Evolutionary conservation across 192 early-diverging fungal species (phyloP).

Genomic region (Neocallimastix lanati): DNA sequence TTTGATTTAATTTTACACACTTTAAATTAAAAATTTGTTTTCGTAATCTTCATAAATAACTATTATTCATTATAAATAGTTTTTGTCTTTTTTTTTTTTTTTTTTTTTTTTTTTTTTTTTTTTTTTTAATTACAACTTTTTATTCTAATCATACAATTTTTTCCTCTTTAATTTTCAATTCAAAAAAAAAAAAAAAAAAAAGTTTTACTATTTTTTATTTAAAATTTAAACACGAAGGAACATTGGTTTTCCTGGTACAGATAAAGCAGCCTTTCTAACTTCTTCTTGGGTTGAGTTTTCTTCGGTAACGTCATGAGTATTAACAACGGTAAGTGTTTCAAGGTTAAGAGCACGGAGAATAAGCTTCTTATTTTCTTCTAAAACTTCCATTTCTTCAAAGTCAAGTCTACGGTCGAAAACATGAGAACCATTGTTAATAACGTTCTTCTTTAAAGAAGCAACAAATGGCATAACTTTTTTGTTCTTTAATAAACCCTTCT

Average conservation of each 20-base stretch:
- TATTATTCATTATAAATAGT: too few relatives aligned
- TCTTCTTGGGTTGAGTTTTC: slow-evolving; percentile 10
- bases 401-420: slow-evolving; percentile 65
- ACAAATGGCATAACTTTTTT: slow-evolving; percentile 96
- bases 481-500: slow-evolving; percentile 68
- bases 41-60: too few relatives aligned
- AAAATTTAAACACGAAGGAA: background rate
- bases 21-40: too few relatives aligned
- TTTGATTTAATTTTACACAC: too few relatives aligned
- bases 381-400: slow-evolving; percentile 65
- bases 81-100: too few relatives aligned
- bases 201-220: too few relatives aligned
- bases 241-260: slow-evolving; percentile 22
- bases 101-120: too few relatives aligned
- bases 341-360: slow-evolving; percentile 16
- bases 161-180: too few relatives aligned
- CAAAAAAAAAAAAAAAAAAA: too few relatives aligned
- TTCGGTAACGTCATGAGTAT: background rate
- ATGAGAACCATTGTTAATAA: slow-evolving; percentile 35
- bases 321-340: slow-evolving; percentile 11
- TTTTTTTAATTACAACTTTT: too few relatives aligned
- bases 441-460: slow-evolving; percentile 69
- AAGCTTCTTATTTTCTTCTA: slow-evolving; percentile 25
- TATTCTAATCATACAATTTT: too few relatives aligned
- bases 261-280: slow-evolving; percentile 15